phyloP scores from a whole-genome alignment of 306 rosid species.

The Boehmeria nivea region DNA sequence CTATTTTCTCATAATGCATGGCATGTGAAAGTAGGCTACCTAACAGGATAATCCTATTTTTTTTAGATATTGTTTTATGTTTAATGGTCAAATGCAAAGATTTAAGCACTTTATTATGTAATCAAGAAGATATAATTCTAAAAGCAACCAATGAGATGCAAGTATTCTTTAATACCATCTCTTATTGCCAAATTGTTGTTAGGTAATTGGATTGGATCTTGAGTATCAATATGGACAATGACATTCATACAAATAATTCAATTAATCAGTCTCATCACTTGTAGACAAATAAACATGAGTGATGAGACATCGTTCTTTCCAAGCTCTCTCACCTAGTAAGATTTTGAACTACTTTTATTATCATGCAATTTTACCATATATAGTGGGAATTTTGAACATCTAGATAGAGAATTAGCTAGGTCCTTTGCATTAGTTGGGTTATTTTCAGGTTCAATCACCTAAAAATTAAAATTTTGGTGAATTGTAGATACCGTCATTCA shows the following conservation, averaged over 20 bases:
- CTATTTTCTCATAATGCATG: too few relatives aligned
- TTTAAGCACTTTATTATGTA: constrained; percentile 3
- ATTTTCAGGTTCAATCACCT: too few relatives aligned
- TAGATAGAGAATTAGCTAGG: too few relatives aligned
- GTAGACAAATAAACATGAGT: constrained; percentile 25
- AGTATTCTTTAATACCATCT: not conserved
- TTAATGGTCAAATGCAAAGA: constrained; percentile 19
- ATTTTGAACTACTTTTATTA: not conserved
- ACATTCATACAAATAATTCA: constrained; percentile 25
- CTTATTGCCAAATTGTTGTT: constrained; percentile 16
- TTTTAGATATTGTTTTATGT: not conserved
- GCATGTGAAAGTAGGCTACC: too few relatives aligned
- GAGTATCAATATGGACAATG: constrained; percentile 29
- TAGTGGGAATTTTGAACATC: too few relatives aligned
- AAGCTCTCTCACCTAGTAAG: constrained; percentile 1
- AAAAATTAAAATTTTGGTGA: too few relatives aligned
- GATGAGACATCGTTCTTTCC: constrained; percentile 19
- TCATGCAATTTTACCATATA: not conserved
- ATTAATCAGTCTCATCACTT: constrained; percentile 25
- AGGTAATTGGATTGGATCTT: constrained; percentile 23
- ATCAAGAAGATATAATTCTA: constrained; percentile 7
- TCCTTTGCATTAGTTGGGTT: too few relatives aligned
- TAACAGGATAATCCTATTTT: not conserved
- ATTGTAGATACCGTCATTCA: too few relatives aligned
- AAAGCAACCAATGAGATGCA: constrained; percentile 15